Base-by-base conservation (phyloP, 805 yeast species). In the Starmerella riodocensis region DNA sequence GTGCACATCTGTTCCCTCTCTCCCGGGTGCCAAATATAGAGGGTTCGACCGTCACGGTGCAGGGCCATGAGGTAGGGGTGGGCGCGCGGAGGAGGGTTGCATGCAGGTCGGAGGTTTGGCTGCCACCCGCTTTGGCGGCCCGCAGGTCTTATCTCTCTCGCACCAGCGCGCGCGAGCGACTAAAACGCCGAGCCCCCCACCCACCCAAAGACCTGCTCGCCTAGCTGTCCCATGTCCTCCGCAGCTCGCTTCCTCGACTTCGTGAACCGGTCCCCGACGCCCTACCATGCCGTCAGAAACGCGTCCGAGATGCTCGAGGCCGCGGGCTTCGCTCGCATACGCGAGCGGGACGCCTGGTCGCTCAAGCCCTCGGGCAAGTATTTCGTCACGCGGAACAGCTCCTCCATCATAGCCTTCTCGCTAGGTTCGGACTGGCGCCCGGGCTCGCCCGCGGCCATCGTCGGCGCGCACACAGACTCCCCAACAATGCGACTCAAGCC, bases 401-500 rank as follows among this genome's bases (percentile, higher is more conserved):
- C 94, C 2, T 82, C 95, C 1, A 65, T 88, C 20, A 76, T 88
- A 48, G 95, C 94, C 1, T 86, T 88, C 60, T 71, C 76, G 2
- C 77, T 84, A 16, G 95, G 95, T 27, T 69, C 69, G 1, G 55
- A 73, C 34, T 82, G 80, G 74, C 53, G 57, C 37, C 76, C 80
- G 3, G 94, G 94, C 9, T 75, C 78, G 46, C 88, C 94, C 8
- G 67, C 85, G 45, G 74, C 96, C 4, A 76, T 91, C 38, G 79
- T 86, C 26, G 98, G 97, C 14, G 94, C 95, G 1, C 98, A 88
- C 60, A 86, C 96, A 0, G 98, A 88, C 59, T 81, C 94, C 4
- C 97, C 97, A 9, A 75, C 83, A 24, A 66, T 88, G 48, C 71
- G 93, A n/a, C 73, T 88, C 49, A 91, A 88, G 62, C 98, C 98